Evolutionary conservation across 2,329 filamentous ascomycete genomes (phyloP).

Genomic region (Fusarium brevicatenulatum): DNA sequence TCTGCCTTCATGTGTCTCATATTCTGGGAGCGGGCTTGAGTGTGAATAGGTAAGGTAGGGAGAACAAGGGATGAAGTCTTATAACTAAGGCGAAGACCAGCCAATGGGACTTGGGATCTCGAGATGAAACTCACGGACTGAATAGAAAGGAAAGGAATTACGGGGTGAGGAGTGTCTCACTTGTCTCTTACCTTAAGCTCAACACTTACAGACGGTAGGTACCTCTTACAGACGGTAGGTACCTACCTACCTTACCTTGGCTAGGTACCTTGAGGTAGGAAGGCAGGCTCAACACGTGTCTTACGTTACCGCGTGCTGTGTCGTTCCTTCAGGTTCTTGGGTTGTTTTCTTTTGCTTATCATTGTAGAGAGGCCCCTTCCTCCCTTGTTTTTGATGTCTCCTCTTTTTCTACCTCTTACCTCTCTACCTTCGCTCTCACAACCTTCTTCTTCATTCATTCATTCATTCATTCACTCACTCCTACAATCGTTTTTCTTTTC

Average conservation of each 20-base stretch:
- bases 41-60: not conserved
- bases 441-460: not conserved
- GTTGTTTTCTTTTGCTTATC: not conserved
- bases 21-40: not conserved
- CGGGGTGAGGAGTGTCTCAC: slow-evolving; percentile 11
- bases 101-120: not conserved
- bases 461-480: slow-evolving; percentile 15
- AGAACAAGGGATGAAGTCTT: not conserved
- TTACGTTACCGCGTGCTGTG: not conserved
- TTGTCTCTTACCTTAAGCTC: not conserved
- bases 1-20: slow-evolving; percentile 3
- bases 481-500: slow-evolving; percentile 2
- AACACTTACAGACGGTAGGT: too few relatives aligned
- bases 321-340: not conserved
- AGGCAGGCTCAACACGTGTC: slow-evolving; percentile 11
- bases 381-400: not conserved
- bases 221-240: too few relatives aligned
- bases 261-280: not conserved
- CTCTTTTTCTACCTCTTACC: not conserved
- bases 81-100: not conserved
- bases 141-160: not conserved
- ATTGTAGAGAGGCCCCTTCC: not conserved
- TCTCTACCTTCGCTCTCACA: not conserved
- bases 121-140: not conserved
- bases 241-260: too few relatives aligned